A percentile compares a stretch with the other conserved stretches of the same genome.
Conservation (phyloP, 805 yeast species). For the Metschnikowia peoriensis region DNA sequence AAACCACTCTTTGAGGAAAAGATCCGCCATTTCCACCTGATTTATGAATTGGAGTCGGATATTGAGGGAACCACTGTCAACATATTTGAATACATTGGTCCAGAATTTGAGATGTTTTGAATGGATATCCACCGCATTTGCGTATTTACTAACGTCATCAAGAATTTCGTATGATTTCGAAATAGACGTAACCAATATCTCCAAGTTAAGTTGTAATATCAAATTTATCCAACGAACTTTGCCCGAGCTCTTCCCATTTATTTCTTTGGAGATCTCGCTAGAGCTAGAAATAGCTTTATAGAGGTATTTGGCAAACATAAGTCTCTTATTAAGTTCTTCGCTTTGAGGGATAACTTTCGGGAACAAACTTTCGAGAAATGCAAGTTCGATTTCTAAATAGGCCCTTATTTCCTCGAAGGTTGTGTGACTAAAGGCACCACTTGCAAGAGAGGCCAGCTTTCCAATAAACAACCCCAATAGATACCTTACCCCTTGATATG, state of each 20-base stretch:
- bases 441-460: not conserved
- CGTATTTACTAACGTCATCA: not conserved
- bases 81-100: not conserved
- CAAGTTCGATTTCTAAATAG: not conserved
- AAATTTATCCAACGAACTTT: not conserved
- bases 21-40: not conserved
- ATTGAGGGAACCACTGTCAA: not conserved
- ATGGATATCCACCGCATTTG: not conserved
- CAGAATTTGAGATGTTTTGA: not conserved
- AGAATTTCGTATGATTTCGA: not conserved
- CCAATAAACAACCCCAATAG: not conserved
- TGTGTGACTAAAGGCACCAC: not conserved
- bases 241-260: not conserved
- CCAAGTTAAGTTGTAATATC: not conserved
- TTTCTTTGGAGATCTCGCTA: not conserved
- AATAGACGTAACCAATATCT: not conserved
- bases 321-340: not conserved
- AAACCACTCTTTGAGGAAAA: not conserved
- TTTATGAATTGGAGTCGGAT: not conserved
- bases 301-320: not conserved
- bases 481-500: not conserved
- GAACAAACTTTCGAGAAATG: not conserved
- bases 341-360: not conserved
- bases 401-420: not conserved
- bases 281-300: not conserved